Evolutionary conservation across 495 filamentous ascomycete species (phyloP).

Genomic region (Annulohypoxylon nitens): DNA sequence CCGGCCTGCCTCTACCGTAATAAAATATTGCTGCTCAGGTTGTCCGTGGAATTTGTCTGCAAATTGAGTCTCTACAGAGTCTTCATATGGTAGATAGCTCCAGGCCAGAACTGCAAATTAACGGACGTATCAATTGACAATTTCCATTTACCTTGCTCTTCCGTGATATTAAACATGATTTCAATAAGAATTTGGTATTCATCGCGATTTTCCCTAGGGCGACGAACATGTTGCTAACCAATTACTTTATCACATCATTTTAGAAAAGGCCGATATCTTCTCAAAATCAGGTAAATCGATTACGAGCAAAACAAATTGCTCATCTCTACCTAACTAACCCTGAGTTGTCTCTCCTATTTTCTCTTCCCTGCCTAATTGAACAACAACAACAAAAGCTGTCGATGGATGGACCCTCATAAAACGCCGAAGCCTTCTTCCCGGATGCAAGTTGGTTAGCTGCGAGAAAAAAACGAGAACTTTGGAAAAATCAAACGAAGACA

Average conservation of each 20-base stretch:
- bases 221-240: not conserved
- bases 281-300: conserved; percentile 46
- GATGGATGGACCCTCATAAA: conserved; percentile 43
- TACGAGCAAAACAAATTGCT: conserved; percentile 40
- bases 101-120: not conserved
- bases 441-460: conserved; percentile 44
- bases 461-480: conserved; percentile 24
- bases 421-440: conserved; percentile 50
- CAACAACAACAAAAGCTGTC: conserved; percentile 39
- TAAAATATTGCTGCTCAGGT: not conserved
- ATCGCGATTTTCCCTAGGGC: too few relatives aligned
- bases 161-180: not conserved
- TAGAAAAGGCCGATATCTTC: not conserved
- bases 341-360: conserved; percentile 33
- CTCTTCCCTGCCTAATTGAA: conserved; percentile 39
- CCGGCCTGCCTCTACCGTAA: not conserved
- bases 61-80: not conserved
- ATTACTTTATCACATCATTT: not conserved
- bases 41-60: not conserved
- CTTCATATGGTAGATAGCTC: not conserved
- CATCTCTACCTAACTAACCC: conserved; percentile 33
- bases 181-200: too few relatives aligned
- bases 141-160: not conserved
- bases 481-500: conserved; percentile 20
- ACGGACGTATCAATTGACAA: not conserved